Conservation (phyloP, 176 grass and related monocot species). For the Aegilops longissima region DNA sequence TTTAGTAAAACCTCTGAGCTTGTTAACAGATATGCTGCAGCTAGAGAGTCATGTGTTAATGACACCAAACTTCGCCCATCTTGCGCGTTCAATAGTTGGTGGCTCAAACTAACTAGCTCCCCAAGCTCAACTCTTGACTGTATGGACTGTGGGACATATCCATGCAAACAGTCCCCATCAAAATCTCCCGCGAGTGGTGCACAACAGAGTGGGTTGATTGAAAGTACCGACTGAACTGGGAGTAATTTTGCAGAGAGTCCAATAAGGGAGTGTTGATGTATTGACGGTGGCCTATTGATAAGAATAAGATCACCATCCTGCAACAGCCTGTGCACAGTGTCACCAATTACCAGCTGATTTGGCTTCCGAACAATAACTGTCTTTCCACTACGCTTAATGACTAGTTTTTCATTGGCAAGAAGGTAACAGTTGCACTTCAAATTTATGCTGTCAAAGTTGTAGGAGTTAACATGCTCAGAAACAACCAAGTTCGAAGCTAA, state of each 20-base stretch:
- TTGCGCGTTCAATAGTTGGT: constrained; percentile 79
- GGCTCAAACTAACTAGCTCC: constrained; percentile 57
- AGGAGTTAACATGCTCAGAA: constrained; percentile 59
- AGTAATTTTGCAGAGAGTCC: constrained; percentile 69
- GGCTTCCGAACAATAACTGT: constrained; percentile 54
- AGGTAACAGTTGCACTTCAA: constrained; percentile 58
- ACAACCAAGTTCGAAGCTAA: constrained; percentile 64
- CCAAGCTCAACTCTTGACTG: constrained; percentile 73
- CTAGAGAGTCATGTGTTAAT: constrained; percentile 78
- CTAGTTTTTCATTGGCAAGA: constrained; percentile 44
- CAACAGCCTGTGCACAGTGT: constrained; percentile 68
- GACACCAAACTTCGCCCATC: constrained; percentile 82
- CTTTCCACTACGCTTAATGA: constrained; percentile 45
- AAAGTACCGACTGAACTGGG: constrained; percentile 49
- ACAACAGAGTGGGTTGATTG: constrained; percentile 92
- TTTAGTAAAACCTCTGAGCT: constrained; percentile 44
- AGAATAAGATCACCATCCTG: constrained; percentile 87
- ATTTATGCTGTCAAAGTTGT: constrained; percentile 66
- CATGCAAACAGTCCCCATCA: constrained; percentile 95
- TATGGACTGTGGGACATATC: constrained; percentile 83
- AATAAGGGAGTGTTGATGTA: constrained; percentile 92
- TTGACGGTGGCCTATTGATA: constrained; percentile 85
- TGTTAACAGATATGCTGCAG: constrained; percentile 67
- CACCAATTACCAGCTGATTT: constrained; percentile 78
- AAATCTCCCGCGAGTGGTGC: constrained; percentile 82